Percentiles rank a stretch among this genome's conserved stretches.
Conservation (phyloP, 2,329 filamentous ascomycete species). For the Exophiala mesophila region DNA sequence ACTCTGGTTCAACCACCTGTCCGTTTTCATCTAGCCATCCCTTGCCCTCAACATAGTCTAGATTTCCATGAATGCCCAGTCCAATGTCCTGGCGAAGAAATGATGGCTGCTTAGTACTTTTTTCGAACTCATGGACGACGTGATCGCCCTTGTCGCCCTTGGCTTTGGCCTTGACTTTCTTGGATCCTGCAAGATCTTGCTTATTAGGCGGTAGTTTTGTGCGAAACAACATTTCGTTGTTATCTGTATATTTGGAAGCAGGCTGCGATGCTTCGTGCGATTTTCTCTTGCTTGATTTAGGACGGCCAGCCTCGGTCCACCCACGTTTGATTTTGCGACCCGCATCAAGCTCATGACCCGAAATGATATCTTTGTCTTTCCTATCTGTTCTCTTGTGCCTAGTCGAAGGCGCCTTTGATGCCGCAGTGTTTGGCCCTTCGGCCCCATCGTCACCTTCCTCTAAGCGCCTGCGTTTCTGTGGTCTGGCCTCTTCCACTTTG, state of each 20-base stretch:
- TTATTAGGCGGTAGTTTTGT: constrained; percentile 64
- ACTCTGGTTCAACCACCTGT: constrained; percentile 59
- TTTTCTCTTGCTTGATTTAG: constrained; percentile 46
- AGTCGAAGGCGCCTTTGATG: constrained; percentile 31
- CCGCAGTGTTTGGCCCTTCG: constrained; percentile 22
- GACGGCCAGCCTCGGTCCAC: constrained; percentile 67
- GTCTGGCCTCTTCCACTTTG: constrained; percentile 73
- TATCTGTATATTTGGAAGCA: constrained; percentile 72
- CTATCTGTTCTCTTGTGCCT: constrained; percentile 45
- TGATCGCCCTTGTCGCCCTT: constrained; percentile 62
- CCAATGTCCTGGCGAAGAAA: constrained; percentile 62
- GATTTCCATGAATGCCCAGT: constrained; percentile 44
- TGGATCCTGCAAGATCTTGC: constrained; percentile 16
- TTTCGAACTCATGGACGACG: constrained; percentile 83
- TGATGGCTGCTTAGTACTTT: constrained; percentile 73
- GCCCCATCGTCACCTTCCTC: constrained; percentile 33
- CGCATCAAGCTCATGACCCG: constrained; percentile 65
- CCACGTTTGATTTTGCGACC: constrained; percentile 80
- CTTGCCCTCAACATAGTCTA: constrained; percentile 72
- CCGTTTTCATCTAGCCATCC: constrained; percentile 84
- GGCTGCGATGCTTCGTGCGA: constrained; percentile 36
- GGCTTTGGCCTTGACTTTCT: constrained; percentile 47
- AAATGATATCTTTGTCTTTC: constrained; percentile 46
- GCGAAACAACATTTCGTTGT: constrained; percentile 79
- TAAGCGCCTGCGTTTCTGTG: constrained; percentile 50